Conservation (phyloP, 352 stramenopile genomes). For the Phytophthora multivora region DNA sequence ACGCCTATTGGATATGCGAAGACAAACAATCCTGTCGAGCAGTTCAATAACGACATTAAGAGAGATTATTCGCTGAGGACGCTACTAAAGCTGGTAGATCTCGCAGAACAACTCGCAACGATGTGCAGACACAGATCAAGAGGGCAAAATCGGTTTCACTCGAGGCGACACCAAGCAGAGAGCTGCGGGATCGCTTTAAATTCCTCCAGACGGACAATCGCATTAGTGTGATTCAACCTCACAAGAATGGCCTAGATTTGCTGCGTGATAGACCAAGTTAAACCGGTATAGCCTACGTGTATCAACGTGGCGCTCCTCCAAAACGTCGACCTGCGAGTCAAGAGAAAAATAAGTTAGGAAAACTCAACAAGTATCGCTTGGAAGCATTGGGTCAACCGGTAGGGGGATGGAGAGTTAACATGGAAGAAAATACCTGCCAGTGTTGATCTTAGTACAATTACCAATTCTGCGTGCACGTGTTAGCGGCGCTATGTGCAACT, state of each 20-base stretch:
- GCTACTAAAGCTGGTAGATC: background rate
- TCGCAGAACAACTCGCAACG: background rate
- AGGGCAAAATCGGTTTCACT: background rate
- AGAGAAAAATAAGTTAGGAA: constrained; percentile 7
- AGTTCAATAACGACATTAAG: constrained; percentile 18
- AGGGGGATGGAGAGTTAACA: background rate
- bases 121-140: constrained; percentile 12
- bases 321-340: background rate
- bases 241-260: constrained; percentile 11
- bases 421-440: background rate
- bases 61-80: constrained; percentile 22
- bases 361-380: constrained; percentile 2
- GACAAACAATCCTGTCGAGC: constrained; percentile 6
- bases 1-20: background rate
- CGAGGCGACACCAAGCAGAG: constrained; percentile 10
- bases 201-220: background rate
- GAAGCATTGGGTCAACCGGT: background rate
- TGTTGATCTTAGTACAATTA: background rate
- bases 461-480: background rate
- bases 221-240: constrained; percentile 5
- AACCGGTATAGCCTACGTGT: constrained; percentile 7
- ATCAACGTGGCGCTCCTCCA: background rate
- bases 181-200: constrained; percentile 3
- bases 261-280: background rate
- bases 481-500: background rate